Conservation (phyloP, 2,329 filamentous ascomycete genomes). For the Fusarium setosum region DNA sequence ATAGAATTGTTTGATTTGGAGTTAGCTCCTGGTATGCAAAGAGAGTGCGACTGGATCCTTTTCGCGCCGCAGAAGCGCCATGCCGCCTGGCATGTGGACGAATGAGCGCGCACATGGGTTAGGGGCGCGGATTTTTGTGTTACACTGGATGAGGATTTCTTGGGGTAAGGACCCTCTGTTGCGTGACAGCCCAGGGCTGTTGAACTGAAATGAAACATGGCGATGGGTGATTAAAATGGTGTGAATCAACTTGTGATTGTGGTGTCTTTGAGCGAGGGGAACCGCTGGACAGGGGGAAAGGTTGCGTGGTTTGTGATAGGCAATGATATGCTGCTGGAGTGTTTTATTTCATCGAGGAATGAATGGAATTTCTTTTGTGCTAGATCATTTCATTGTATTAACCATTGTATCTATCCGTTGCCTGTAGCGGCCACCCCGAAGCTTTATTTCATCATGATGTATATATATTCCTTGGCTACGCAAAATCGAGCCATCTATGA, state of each 20-base stretch:
- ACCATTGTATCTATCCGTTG: background rate
- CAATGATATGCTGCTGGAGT: background rate
- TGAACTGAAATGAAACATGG: slow-evolving; percentile 10
- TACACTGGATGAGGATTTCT: background rate
- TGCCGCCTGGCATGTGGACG: slow-evolving; percentile 34
- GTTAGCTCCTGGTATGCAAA: background rate
- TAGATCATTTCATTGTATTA: background rate
- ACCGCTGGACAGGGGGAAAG: slow-evolving; percentile 13
- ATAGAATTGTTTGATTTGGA: background rate
- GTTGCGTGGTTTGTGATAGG: slow-evolving; percentile 1
- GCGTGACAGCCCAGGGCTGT: slow-evolving; percentile 18
- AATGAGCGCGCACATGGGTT: slow-evolving; percentile 12
- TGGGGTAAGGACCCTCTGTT: slow-evolving; percentile 12
- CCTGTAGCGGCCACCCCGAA: background rate
- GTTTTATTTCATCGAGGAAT: background rate
- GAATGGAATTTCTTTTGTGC: background rate
- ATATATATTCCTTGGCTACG: too few relatives aligned
- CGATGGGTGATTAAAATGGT: slow-evolving; percentile 13
- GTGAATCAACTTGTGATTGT: slow-evolving; percentile 32
- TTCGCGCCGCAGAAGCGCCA: background rate
- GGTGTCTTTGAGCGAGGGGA: slow-evolving; percentile 8
- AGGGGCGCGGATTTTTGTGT: background rate
- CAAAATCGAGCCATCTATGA: slow-evolving; percentile 9
- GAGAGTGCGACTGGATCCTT: background rate
- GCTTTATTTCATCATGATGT: slow-evolving; percentile 12